A percentile compares a stretch with the other conserved stretches of the same genome.
phyloP scores from a whole-genome alignment of 2,329 filamentous ascomycete genomes.

The Calonectria honghensis region DNA sequence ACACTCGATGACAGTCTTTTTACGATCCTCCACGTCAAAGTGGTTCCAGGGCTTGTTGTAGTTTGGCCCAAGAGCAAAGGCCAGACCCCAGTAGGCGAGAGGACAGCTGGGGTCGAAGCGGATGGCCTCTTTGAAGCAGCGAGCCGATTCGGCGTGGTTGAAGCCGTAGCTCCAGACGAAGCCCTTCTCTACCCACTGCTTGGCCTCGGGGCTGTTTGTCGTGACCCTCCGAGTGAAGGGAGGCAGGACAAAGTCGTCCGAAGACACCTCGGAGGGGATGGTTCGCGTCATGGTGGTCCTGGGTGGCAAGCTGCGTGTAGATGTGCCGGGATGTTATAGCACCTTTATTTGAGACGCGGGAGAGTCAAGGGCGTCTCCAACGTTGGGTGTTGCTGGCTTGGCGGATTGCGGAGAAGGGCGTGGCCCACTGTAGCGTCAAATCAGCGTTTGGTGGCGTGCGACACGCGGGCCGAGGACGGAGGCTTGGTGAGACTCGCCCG shows the following conservation, averaged over 20 bases:
- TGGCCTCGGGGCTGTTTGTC: conserved; percentile 69
- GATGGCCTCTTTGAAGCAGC: conserved; percentile 76
- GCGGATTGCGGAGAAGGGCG: conserved; percentile 46
- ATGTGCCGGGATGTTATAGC: too few relatives aligned
- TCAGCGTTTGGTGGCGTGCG: conserved; percentile 47
- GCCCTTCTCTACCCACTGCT: conserved; percentile 80
- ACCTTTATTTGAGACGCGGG: not conserved
- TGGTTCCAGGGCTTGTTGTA: conserved; percentile 81
- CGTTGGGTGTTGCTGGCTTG: conserved; percentile 42
- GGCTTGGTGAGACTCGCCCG: not conserved
- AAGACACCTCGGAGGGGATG: conserved; percentile 37
- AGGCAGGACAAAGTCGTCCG: conserved; percentile 49
- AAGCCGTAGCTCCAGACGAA: conserved; percentile 82
- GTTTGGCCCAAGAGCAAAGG: conserved; percentile 82
- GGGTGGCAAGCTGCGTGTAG: not conserved
- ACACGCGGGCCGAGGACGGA: conserved; percentile 40
- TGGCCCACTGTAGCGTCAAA: conserved; percentile 51
- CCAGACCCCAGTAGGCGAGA: conserved; percentile 80
- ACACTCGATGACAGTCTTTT: conserved; percentile 44
- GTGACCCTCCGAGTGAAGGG: conserved; percentile 67
- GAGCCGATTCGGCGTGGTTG: conserved; percentile 80
- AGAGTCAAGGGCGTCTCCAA: not conserved
- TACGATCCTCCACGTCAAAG: conserved; percentile 51
- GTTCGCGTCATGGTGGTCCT: conserved; percentile 43
- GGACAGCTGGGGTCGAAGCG: conserved; percentile 71